Conservation (phyloP, 2,329 filamentous ascomycete genomes). For the Diplodia intermedia region DNA sequence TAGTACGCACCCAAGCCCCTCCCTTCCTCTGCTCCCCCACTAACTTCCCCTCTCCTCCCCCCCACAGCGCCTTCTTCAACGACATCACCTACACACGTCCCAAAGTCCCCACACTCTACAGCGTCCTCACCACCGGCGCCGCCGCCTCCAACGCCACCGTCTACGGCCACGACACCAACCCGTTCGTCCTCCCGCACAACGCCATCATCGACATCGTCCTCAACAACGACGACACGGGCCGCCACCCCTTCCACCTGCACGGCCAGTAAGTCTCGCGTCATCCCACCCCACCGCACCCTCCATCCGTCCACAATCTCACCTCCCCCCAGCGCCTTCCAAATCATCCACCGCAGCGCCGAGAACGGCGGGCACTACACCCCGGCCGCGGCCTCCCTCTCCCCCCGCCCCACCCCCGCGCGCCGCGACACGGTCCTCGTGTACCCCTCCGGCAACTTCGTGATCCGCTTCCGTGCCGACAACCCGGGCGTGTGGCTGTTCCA, state of each 20-base stretch:
- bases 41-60: background rate
- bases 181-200: conserved; percentile 70
- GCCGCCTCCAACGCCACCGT: conserved; percentile 52
- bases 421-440: conserved; percentile 62
- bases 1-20: conserved; percentile 57
- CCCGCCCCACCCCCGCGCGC: conserved; percentile 50
- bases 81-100: conserved; percentile 76
- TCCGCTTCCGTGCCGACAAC: conserved; percentile 63
- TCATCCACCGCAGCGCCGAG: conserved; percentile 49
- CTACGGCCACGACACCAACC: conserved; percentile 61
- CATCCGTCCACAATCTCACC: too few species aligned
- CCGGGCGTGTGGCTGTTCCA: conserved; percentile 47
- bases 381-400: conserved; percentile 39
- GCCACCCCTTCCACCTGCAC: conserved; percentile 78
- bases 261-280: conserved; percentile 37
- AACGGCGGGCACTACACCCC: conserved; percentile 41
- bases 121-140: conserved; percentile 67
- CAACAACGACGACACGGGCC: conserved; percentile 75
- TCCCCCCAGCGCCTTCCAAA: conserved; percentile 42
- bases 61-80: conserved; percentile 63
- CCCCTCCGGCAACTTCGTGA: conserved; percentile 61
- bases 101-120: conserved; percentile 82
- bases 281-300: background rate
- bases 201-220: conserved; percentile 74
- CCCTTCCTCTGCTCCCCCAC: background rate